phyloP scores from a whole-genome alignment of 768 basidiomycete species.

The Dacryopinax spathularia region DNA sequence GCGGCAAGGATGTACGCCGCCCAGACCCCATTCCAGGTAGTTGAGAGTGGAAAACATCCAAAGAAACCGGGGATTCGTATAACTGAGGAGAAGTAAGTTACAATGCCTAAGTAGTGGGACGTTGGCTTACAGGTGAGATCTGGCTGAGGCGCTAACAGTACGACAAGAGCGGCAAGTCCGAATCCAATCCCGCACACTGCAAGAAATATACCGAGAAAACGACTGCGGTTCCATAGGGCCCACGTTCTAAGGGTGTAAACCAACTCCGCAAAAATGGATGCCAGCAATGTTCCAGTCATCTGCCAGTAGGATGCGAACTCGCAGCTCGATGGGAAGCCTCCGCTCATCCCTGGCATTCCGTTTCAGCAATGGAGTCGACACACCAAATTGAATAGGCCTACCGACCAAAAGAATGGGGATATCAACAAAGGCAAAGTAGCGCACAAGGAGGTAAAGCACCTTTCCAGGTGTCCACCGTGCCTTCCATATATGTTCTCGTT shows the following conservation, averaged over 20 bases:
- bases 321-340: no score
- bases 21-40: background rate
- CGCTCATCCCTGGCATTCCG: no score
- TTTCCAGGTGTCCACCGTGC: background rate
- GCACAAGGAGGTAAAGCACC: background rate
- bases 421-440: background rate
- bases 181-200: background rate
- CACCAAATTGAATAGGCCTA: no score
- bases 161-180: background rate
- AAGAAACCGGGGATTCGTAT: no score
- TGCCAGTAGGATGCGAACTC: no score
- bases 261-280: background rate
- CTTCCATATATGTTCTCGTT: background rate
- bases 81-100: no score
- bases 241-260: background rate
- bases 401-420: background rate
- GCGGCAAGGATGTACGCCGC: background rate
- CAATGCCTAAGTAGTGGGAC: no score
- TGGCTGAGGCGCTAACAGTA: background rate
- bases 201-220: background rate
- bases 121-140: background rate
- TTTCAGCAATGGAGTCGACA: no score
- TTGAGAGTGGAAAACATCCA: no score
- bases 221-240: background rate
- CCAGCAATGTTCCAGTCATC: no score